Evolutionary conservation across 2,329 filamentous ascomycete species (phyloP), one percentile per base, ranked within the genome.

Genomic region (Cytospora piceae): DNA sequence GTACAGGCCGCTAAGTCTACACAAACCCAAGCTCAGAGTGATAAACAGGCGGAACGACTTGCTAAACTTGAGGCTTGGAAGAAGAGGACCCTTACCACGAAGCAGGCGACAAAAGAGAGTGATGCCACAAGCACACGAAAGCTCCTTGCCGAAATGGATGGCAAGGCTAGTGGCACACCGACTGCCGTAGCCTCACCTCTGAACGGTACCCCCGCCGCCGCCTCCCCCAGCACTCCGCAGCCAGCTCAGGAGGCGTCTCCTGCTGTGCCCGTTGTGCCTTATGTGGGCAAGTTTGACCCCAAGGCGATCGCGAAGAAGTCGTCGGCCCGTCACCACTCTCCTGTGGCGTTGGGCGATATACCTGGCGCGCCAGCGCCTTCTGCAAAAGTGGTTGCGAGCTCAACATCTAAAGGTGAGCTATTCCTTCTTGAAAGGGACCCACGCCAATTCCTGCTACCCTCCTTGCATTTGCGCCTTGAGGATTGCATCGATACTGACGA

Each of bases 21-120:
- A 71, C 74, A 83, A 63, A 74, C 82, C 61, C 78, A 81, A 54
- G 77, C 78, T 22, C 87, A 87, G 72, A 86, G 87, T 68, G 88
- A 93, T 58, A 93, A 91, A 74, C 92, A 94, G 76, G 90, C 90
- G 58, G 91, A 94, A 76, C 84, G 91, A 69, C 82, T 93, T 53
- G 92, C 92, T 32, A 94, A 92, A 74, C 79, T 96, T 32, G 92
- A 94, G 75, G 91, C 92, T 65, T 97, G 93, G 94, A 97, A 97
- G 79, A 91, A 93, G 77, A 94, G 94, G 78, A 90, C 93, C 74
- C 91, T 92, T 69, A 87, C 88, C 74, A 60, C 63, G 32, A 68
- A 68, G 61, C 89, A 90, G 71, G 89, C 90, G 71, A 85, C 85
- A 69, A 92, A 92, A 74, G 87, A 91, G 74, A 88, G 87, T 72